phyloP scores from a whole-genome alignment of 2,329 filamentous ascomycete species.

The Aureobasidium pullulans region DNA sequence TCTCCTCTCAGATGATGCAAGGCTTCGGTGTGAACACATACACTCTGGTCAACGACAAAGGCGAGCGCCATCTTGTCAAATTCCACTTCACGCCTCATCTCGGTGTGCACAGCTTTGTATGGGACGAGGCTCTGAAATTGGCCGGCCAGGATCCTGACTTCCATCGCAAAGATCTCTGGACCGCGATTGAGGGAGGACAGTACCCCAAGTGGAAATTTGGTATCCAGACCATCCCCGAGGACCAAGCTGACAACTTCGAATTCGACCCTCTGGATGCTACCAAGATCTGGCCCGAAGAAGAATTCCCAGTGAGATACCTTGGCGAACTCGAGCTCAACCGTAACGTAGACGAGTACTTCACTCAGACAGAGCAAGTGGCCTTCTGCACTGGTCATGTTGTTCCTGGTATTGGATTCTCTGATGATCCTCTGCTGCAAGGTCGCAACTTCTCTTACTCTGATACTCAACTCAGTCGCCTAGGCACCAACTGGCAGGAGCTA shows the following conservation, averaged over 20 bases:
- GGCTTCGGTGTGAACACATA: conserved; percentile 80
- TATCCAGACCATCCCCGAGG: conserved; percentile 69
- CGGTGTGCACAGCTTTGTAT: conserved; percentile 68
- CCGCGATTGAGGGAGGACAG: conserved; percentile 63
- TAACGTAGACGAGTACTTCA: conserved; percentile 74
- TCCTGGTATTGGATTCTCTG: conserved; percentile 68
- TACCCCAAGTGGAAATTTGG: conserved; percentile 77
- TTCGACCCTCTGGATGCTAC: conserved; percentile 77
- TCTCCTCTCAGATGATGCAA: conserved; percentile 59
- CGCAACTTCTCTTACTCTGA: conserved; percentile 63
- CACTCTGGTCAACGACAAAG: conserved; percentile 59
- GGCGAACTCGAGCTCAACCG: conserved; percentile 73
- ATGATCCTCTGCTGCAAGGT: conserved; percentile 67
- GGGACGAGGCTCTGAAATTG: conserved; percentile 73
- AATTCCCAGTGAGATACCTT: conserved; percentile 67
- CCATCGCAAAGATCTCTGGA: conserved; percentile 68
- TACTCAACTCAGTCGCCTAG: conserved; percentile 62
- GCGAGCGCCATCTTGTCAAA: conserved; percentile 67
- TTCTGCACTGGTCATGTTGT: conserved; percentile 78
- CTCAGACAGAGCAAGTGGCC: conserved; percentile 73
- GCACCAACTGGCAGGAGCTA: conserved; percentile 68
- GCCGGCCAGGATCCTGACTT: conserved; percentile 71
- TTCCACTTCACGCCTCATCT: conserved; percentile 69
- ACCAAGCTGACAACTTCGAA: conserved; percentile 67
- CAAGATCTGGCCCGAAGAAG: conserved; percentile 77